Evolutionary conservation across 192 early-diverging fungal species (phyloP), one percentile per base, ranked within the genome.

Genomic region (Coemansia sp.): DNA sequence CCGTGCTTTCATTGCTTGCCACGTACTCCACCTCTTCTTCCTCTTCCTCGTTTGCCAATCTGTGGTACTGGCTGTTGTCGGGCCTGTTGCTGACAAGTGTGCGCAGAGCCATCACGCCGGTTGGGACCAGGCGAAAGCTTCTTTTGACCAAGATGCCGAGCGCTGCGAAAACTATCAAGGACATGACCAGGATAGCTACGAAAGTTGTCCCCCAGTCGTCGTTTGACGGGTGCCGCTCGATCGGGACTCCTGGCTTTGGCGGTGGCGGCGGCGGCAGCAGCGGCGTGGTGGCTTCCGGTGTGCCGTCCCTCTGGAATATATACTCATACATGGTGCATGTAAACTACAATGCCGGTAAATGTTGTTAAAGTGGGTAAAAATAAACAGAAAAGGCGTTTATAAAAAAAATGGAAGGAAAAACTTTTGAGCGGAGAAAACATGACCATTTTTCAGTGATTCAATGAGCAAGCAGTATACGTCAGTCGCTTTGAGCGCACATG

Each of bases 181-280:
- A 62, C 75, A 83, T 83, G 41, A 82, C 16, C 24, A 67, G 61
- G 33, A 82, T 82, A 1, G 79, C 79, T 16, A 76, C 59, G 34
- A 76, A 60, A 7, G 79, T 82, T 6, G 71, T 74, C 21, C 59
- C 75, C 79, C 79, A 82, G 66, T 82, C 79, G 75, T 82, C 79
- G 52, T 76, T 77, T 2, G 75, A 76, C 44, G 79, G 79, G 34
- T 82, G 74, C 39, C 71, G 67, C 55, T 82, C 75, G 21, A 76
- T 36, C 1, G 79, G 79, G 52, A 66, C 1, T 24, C 69, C 69
- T 2, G 72, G 66, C 18, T 65, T 63, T 15, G 68, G 60, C 45
- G 71, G 66, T 1, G 66, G 45, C 30, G 45, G 24, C n/a, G 70
- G 70, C 18, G 70, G 66, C 2, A 63, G 45, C 30, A 53, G 24